These are phyloP conservation scores for Kalmanozyma brasiliensis DNA, from an alignment of 1,284 basidiomycete genomes.

Conservation along the genomic window DNA sequence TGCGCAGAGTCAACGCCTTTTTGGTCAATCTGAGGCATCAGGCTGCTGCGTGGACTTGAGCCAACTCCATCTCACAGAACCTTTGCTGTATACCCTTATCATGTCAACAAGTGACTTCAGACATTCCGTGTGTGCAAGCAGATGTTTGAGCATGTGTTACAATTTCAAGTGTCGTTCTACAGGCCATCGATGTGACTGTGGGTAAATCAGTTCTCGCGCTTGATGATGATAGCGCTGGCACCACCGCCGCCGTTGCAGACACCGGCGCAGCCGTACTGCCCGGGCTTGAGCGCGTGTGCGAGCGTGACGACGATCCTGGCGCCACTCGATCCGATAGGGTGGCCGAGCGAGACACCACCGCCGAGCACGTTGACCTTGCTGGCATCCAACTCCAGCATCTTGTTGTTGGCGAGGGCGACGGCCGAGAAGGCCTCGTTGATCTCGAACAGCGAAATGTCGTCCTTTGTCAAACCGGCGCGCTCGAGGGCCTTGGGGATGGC, in stretches of 20 bases:
- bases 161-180: too few species aligned
- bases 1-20: conserved; percentile 32
- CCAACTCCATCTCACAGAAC: too few species aligned
- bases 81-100: background rate
- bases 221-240: conserved; percentile 59
- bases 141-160: background rate
- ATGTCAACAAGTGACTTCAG: too few species aligned
- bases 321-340: conserved; percentile 91
- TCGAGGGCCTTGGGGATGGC: conserved; percentile 90
- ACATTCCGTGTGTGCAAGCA: background rate
- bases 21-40: conserved; percentile 23
- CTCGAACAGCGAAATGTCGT: conserved; percentile 92
- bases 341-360: conserved; percentile 69
- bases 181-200: too few species aligned
- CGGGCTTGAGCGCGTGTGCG: conserved; percentile 88
- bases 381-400: conserved; percentile 72
- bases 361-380: conserved; percentile 92
- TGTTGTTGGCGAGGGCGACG: conserved; percentile 68
- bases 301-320: conserved; percentile 94
- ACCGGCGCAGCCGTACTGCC: conserved; percentile 95
- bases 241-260: conserved; percentile 80
- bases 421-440: conserved; percentile 79
- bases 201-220: conserved; percentile 53
- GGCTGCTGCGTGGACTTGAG: conserved; percentile 27
- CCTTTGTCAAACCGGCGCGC: conserved; percentile 82